These are phyloP conservation scores for Fusarium floridanum DNA, from an alignment of 2,329 filamentous ascomycete species.

Conservation along the genomic window DNA sequence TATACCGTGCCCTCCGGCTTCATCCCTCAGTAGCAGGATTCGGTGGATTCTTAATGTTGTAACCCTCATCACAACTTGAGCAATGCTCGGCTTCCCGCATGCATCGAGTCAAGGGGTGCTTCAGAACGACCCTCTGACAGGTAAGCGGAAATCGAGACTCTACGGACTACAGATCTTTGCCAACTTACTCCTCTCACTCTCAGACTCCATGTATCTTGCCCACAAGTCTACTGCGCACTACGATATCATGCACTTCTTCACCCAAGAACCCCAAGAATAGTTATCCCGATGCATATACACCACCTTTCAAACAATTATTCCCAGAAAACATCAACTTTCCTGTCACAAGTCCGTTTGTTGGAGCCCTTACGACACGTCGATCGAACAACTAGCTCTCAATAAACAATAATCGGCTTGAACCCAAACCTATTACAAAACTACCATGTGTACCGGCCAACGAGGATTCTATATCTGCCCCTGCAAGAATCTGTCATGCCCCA, in stretches of 20 bases:
- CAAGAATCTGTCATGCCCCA: constrained; percentile 38
- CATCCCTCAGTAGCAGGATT: background rate
- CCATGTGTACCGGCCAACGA: constrained; percentile 47
- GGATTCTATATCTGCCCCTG: constrained; percentile 43
- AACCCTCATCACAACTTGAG: constrained; percentile 14
- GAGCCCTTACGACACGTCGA: background rate
- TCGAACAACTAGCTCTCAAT: background rate
- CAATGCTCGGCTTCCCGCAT: constrained; percentile 28
- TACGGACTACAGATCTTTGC: background rate
- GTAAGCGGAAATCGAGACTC: background rate
- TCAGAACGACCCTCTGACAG: background rate
- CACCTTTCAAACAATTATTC: background rate
- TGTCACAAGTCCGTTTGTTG: background rate
- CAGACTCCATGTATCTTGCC: background rate
- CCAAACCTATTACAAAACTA: background rate
- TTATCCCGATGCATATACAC: background rate
- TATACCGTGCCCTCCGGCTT: background rate
- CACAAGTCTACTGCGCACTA: background rate
- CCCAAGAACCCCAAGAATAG: background rate
- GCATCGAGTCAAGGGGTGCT: constrained; percentile 13
- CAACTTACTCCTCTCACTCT: background rate
- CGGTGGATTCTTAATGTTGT: constrained; percentile 9
- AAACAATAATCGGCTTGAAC: background rate
- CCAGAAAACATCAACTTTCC: background rate
- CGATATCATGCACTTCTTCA: background rate